Conservation (phyloP, 331 rosid genomes). For the Telfairia occidentalis region DNA sequence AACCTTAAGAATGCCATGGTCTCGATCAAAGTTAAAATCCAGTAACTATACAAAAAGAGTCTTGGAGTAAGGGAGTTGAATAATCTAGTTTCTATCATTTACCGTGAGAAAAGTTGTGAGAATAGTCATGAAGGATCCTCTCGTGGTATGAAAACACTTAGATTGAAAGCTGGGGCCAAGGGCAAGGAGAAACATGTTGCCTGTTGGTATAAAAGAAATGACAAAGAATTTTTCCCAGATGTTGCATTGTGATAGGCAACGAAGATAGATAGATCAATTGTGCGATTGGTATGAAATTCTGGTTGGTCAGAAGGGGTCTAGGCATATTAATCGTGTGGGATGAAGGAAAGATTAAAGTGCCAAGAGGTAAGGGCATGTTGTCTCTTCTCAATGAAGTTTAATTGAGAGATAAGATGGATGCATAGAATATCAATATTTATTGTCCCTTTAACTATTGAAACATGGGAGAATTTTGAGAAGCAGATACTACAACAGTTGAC, state of each 20-base stretch:
- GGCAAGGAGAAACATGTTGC: neutral
- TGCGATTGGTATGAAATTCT: neutral
- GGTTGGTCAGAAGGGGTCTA: neutral
- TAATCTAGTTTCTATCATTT: neutral
- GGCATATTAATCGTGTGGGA: neutral
- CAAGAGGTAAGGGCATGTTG: neutral
- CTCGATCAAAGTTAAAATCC: neutral
- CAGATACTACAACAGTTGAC: neutral
- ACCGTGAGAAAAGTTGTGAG: neutral
- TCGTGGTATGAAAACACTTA: neutral
- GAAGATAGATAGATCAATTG: neutral
- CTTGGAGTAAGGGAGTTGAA: slow-evolving; percentile 3
- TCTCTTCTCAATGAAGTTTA: neutral
- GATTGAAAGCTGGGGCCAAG: neutral
- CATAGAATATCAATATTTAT: neutral
- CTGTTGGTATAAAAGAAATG: neutral
- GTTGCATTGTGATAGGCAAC: neutral
- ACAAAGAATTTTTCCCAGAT: neutral
- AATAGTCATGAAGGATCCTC: neutral
- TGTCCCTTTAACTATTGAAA: neutral
- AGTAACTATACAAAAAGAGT: neutral
- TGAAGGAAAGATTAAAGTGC: neutral
- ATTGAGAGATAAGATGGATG: neutral
- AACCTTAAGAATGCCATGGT: neutral
- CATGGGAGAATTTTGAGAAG: neutral